Evolutionary conservation across 306 rosid species (phyloP).

Genomic region (Ceratonia siliqua): DNA sequence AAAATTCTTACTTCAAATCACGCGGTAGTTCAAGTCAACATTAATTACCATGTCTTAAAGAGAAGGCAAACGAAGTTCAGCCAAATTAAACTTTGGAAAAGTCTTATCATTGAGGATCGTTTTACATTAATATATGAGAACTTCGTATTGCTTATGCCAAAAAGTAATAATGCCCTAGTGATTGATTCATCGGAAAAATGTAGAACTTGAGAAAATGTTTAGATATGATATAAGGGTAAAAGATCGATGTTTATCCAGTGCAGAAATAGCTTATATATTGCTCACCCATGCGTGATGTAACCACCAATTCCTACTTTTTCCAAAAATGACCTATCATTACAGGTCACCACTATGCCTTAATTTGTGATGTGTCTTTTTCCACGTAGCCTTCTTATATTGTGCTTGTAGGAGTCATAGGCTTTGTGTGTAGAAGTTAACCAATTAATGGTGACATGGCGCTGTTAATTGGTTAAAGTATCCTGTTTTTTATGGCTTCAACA

Average conservation of each 20-base stretch:
- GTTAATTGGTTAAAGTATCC: too few species aligned
- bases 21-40: background rate
- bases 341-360: constrained; percentile 20
- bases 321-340: constrained; percentile 15
- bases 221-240: background rate
- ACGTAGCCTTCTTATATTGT: too few species aligned
- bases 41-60: background rate
- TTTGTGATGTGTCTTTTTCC: too few species aligned
- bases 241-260: constrained; percentile 3
- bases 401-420: too few species aligned
- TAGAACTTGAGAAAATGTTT: background rate
- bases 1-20: too few species aligned
- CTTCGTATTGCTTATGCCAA: background rate
- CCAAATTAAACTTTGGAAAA: background rate
- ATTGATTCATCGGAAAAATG: background rate
- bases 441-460: too few species aligned
- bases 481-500: too few species aligned
- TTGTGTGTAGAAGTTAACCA: too few species aligned
- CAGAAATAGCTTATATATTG: background rate
- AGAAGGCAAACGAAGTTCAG: background rate
- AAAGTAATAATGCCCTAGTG: constrained; percentile 4
- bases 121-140: background rate
- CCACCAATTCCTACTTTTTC: background rate
- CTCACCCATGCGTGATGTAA: constrained; percentile 39
- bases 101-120: background rate